A percentile compares a stretch with the other conserved stretches of the same genome.
Conservation (phyloP, 805 yeast species). For the Kurtzmaniella cleridarum region DNA sequence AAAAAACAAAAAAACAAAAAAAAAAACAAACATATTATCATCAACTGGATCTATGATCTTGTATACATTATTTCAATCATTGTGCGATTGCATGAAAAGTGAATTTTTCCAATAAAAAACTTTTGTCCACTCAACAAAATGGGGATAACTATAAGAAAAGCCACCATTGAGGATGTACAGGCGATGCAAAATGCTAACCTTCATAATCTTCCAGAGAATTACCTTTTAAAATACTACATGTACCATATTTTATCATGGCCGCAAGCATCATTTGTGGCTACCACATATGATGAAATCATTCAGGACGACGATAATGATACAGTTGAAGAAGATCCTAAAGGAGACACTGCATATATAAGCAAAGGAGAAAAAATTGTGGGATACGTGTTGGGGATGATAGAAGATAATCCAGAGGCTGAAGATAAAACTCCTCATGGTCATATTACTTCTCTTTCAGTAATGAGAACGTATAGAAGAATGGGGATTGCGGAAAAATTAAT, state of each 20-base stretch:
- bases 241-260: constrained; percentile 97
- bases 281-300: constrained; percentile 50
- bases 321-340: constrained; percentile 37
- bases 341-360: constrained; percentile 60
- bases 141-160: constrained; percentile 87
- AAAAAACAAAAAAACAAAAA: no score
- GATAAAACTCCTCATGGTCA: constrained; percentile 86
- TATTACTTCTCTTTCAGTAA: constrained; percentile 87
- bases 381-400: constrained; percentile 93
- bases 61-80: neutral
- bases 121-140: constrained; percentile 22
- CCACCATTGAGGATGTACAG: constrained; percentile 79
- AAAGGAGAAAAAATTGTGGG: constrained; percentile 86
- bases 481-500: constrained; percentile 90
- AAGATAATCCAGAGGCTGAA: constrained; percentile 78
- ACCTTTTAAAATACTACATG: constrained; percentile 85
- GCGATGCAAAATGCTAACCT: constrained; percentile 95
- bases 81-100: neutral
- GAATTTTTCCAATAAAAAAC: neutral
- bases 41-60: neutral
- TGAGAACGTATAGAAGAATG: constrained; percentile 92
- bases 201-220: constrained; percentile 91
- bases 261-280: constrained; percentile 93
- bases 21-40: no score
- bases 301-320: constrained; percentile 25